Percentiles rank a stretch among this genome's conserved stretches.
phyloP scores from a whole-genome alignment of 1,284 basidiomycete species.

The Laetiporus sulphureus region DNA sequence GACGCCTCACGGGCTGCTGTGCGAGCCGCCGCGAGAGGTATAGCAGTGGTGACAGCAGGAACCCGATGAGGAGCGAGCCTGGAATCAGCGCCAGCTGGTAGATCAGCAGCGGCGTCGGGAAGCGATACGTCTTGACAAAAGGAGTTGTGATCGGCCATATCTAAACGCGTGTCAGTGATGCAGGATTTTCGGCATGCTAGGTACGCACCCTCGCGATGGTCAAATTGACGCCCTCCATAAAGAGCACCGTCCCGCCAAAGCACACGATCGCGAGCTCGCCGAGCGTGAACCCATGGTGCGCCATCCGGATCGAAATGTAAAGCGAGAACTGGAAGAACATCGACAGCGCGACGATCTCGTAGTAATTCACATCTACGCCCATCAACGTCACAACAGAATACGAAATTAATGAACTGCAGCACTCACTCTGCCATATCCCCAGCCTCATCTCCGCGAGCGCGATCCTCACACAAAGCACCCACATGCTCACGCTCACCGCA shows the following conservation, averaged over 20 bases:
- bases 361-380: slow-evolving; percentile 61
- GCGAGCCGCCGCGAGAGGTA: slow-evolving; percentile 91
- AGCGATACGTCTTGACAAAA: slow-evolving; percentile 88
- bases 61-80: slow-evolving; percentile 87
- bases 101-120: slow-evolving; percentile 87
- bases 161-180: slow-evolving; percentile 31
- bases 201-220: slow-evolving; percentile 69
- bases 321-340: slow-evolving; percentile 89
- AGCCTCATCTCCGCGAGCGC: slow-evolving; percentile 35
- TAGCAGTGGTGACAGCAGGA: slow-evolving; percentile 91
- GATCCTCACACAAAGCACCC: slow-evolving; percentile 42
- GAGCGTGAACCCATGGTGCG: slow-evolving; percentile 89
- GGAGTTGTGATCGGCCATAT: slow-evolving; percentile 77
- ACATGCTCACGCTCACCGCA: slow-evolving; percentile 42
- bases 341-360: slow-evolving; percentile 74
- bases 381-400: slow-evolving; percentile 4
- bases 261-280: slow-evolving; percentile 90
- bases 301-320: slow-evolving; percentile 86
- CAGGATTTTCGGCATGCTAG: not conserved
- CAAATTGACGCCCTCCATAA: slow-evolving; percentile 80
- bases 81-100: slow-evolving; percentile 94
- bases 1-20: slow-evolving; percentile 83
- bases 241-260: slow-evolving; percentile 82
- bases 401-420: not conserved
- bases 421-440: slow-evolving; percentile 63